Evolutionary conservation across 495 filamentous ascomycete genomes (phyloP), one percentile per base, ranked within the genome.

Genomic region (Daldinia loculata): DNA sequence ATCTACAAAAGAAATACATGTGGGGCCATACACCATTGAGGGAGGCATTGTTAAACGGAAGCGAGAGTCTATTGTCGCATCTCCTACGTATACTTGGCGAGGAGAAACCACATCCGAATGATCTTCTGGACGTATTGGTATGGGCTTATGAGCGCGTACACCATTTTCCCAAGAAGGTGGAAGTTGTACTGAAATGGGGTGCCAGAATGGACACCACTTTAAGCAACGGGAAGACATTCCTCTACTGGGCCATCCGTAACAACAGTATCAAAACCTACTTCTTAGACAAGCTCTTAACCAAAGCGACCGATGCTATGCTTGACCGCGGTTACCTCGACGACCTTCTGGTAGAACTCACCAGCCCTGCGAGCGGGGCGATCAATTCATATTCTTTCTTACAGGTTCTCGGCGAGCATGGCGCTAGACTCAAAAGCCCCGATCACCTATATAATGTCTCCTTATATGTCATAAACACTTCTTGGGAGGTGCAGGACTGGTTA

Each of bases 351-450:
- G 36, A 15, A 14, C 14, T 39, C 11, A 15, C 36, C 14, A 15
- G 12, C 36, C 14, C 12, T 1, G 4, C 0, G 5, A 0, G 1
- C 3, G 0, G 7, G 0, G 0, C 8, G 8, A 9, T 0, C 0
- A 4, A 8, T 1, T 32, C 30, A 7, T 32, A 32, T 32, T 0
- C 2, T 1, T 32, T 32, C 8, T 15, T 6, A 39, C 1, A 15
- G 12, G 4, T 15, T 15, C 36, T 39, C 4, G 1, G 3, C 14
- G 4, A 39, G 4, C 36, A 39, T 15, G 12, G 36, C 4, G 36
- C 36, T 1, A 39, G 36, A 15, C 0, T 15, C 4, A 39, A 39
- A 39, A 39, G 12, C 36, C 36, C 14, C 11, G 36, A 39, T 12
- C 36, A 39, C 3, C 0, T 15, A 15, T 39, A 39, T 3, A 1